A percentile compares a stretch with the other conserved stretches of the same genome.
Evolutionary conservation across 768 basidiomycete species (phyloP).

Genomic region (Lanmaoa pseudosensibilis): DNA sequence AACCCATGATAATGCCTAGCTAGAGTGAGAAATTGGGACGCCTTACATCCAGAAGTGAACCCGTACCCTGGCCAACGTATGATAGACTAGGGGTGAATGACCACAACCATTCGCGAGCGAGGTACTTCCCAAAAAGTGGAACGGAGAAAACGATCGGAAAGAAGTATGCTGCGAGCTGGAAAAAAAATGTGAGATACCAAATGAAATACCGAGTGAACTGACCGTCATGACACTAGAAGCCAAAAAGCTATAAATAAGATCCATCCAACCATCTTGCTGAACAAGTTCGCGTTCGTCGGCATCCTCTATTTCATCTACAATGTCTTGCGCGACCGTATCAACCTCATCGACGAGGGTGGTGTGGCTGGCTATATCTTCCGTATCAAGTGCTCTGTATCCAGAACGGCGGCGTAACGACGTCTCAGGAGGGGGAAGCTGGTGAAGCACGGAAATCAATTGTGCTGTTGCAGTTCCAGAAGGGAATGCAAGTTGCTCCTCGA

Average conservation of each 20-base stretch:
- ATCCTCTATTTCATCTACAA: slow-evolving; percentile 26
- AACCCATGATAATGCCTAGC: slow-evolving; percentile 96
- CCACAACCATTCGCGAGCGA: slow-evolving; percentile 91
- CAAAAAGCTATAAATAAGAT: slow-evolving; percentile 75
- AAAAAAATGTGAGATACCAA: slow-evolving; percentile 2
- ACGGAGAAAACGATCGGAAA: slow-evolving; percentile 87
- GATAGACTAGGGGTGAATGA: slow-evolving; percentile 89
- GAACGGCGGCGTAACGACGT: slow-evolving; percentile 51
- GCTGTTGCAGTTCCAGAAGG: slow-evolving; percentile 97
- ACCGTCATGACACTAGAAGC: slow-evolving; percentile 79
- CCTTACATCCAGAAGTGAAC: neutral
- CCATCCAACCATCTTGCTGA: slow-evolving; percentile 71
- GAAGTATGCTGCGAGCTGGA: slow-evolving; percentile 80
- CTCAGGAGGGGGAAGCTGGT: slow-evolving; percentile 69
- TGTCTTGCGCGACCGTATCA: slow-evolving; percentile 19
- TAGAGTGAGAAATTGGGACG: slow-evolving; percentile 2
- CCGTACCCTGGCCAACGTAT: slow-evolving; percentile 83
- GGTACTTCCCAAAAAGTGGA: slow-evolving; percentile 78
- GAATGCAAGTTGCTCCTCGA: slow-evolving; percentile 91
- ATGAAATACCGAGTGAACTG: slow-evolving; percentile 22
- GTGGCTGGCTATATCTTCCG: slow-evolving; percentile 32
- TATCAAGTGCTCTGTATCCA: slow-evolving; percentile 50
- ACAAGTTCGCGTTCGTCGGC: slow-evolving; percentile 47
- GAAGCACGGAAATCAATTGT: slow-evolving; percentile 89
- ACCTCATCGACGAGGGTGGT: slow-evolving; percentile 3